Evolutionary conservation across 495 filamentous ascomycete species (phyloP).

Genomic region (Parathielavia hyrcaniae): DNA sequence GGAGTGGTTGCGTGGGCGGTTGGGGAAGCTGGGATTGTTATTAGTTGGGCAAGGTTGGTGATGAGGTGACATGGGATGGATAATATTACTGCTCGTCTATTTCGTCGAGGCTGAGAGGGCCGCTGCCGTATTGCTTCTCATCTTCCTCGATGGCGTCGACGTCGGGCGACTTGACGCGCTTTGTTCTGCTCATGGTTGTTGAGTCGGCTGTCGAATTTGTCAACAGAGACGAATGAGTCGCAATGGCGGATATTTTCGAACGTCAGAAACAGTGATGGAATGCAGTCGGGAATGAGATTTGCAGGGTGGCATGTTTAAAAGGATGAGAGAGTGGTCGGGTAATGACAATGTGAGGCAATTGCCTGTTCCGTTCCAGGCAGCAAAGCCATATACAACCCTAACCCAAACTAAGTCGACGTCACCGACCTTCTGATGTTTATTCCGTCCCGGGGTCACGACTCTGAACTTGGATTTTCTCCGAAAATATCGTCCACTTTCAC

Average conservation of each 20-base stretch:
- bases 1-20: constrained; percentile 73
- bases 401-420: constrained; percentile 3
- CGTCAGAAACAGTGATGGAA: not conserved
- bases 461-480: no score
- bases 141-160: constrained; percentile 48
- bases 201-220: not conserved
- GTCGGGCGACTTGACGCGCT: constrained; percentile 38
- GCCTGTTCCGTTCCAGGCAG: constrained; percentile 17
- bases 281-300: not conserved
- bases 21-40: constrained; percentile 58
- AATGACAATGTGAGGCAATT: not conserved
- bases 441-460: no score
- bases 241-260: not conserved
- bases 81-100: constrained; percentile 57
- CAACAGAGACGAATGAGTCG: not conserved
- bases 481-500: not conserved
- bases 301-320: not conserved
- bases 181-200: constrained; percentile 24
- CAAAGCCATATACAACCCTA: constrained; percentile 17
- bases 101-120: constrained; percentile 43
- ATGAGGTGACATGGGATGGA: not conserved
- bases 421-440: no score
- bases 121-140: constrained; percentile 43
- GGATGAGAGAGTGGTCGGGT: not conserved
- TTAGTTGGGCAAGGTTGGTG: constrained; percentile 21